Evolutionary conservation across 495 filamentous ascomycete species (phyloP), one percentile per base, ranked within the genome.

Genomic region (Aspergillus avenaceus): DNA sequence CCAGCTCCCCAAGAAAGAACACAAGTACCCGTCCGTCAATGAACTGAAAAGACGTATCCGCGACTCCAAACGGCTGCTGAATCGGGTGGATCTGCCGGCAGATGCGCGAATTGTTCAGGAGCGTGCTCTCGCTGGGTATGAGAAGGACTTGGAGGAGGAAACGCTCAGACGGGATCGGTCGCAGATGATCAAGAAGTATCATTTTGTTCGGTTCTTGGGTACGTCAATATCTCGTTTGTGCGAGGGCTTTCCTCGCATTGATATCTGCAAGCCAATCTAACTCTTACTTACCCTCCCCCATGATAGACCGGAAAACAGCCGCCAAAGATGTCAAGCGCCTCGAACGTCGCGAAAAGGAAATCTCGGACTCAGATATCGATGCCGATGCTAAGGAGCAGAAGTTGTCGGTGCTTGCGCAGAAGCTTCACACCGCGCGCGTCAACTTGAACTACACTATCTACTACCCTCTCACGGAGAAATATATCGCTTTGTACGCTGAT

Each of bases 121-220:
- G 66, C 82, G 92, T 26, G 92, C 91, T 41, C 70, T 97, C 37
- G 77, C 76, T 19, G 84, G 84, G 0, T 90, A 87, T 63, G 76
- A 88, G 64, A 77, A 83, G 47, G 88, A 91, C 55, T 74, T 97
- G 14, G 76, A 66, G 21, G 66, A 78, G 11, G 82, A 84, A 55
- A 84, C 80, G 60, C 67, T 70, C 43, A 80, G 85, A 52, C 78
- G 81, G 52, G 71, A 75, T 51, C 79, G 85, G 60, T 82, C 80
- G 50, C 76, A 79, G 46, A 86, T 95, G 79, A 91, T 92, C 42
- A 80, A 76, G 62, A 90, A 83, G 59, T 98, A 96, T 62, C 92
- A 96, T 63, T 96, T 93, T 81, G 87, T 97, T 21, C 77, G 93
- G 41, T 98, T 98, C 88, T 86, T 78, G 79, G 91, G 70, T 75